Percentiles rank a stretch among this genome's conserved stretches.
These are phyloP conservation scores for Leccinum proliferum DNA, from an alignment of 1,284 basidiomycete species.

Conservation along the genomic window DNA sequence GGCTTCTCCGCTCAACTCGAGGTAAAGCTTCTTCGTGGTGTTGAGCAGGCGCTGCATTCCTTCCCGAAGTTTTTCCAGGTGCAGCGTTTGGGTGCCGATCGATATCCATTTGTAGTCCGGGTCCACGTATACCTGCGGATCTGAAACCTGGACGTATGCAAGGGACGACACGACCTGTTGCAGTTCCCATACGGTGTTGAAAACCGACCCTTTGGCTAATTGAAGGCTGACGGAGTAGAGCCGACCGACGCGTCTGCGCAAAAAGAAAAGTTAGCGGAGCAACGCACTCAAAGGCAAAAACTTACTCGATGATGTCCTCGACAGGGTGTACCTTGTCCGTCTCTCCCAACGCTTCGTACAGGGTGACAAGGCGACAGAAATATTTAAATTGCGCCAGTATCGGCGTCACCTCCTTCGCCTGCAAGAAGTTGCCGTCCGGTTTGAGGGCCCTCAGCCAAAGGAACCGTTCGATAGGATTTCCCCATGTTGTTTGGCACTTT, in stretches of 20 bases:
- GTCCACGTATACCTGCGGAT: slow-evolving; percentile 3
- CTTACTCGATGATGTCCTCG: neutral
- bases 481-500: neutral
- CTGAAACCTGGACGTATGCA: neutral
- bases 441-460: slow-evolving; percentile 11
- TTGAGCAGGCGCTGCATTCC: neutral
- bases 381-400: slow-evolving; percentile 10
- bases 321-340: neutral
- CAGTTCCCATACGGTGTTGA: slow-evolving; percentile 11
- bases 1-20: neutral
- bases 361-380: neutral
- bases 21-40: neutral
- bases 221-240: neutral
- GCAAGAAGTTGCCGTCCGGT: slow-evolving; percentile 4
- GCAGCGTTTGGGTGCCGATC: neutral
- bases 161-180: slow-evolving; percentile 1
- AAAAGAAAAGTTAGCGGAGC: neutral
- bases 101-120: neutral
- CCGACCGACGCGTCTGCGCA: neutral
- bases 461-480: neutral
- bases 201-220: neutral
- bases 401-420: neutral
- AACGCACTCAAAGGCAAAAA: neutral
- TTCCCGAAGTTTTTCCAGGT: neutral
- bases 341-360: neutral